Evolutionary conservation across 2,329 filamentous ascomycete species (phyloP), one percentile per base, ranked within the genome.

Genomic region (Aschersonia sp.): DNA sequence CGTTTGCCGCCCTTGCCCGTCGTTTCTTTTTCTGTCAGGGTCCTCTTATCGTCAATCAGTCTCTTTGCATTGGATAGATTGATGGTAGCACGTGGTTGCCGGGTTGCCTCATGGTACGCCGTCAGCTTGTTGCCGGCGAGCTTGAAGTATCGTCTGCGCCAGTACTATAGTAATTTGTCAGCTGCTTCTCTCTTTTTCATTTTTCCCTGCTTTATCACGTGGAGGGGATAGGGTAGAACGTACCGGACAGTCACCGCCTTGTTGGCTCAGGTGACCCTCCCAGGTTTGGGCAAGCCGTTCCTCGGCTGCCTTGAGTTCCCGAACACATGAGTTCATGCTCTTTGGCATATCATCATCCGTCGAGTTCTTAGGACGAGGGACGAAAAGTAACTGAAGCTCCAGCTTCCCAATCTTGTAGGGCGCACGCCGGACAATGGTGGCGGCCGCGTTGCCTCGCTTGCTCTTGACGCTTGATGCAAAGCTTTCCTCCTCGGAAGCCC

Each of bases 381-480:
- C 88, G 59, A 95, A 98, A 11, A 98, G 73, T 7, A 98, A 76
- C 68, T 98, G 92, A 40, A 98, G 72, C 62, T 95, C 87, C 47
- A 98, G 74, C 68, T 95, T 95, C 54, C 89, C 92, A 58, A 98
- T 81, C 66, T 90, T 87, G 70, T 98, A 98, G n/a, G 92, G 92
- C 10, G 92, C 90, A 46, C 84, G 80, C 49, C 92, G 83, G 41
- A 87, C 79, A 46, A 86, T 76, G 12, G 79, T 73, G 30, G 74
- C 76, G 12, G 79, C 73, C 30, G 74, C 76, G 53, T 76, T 80
- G 41, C 80, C 77, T 52, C 85, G 85, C 77, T 97, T 97, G 73
- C 87, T 95, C 75, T 94, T 94, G 52, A 95, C 84, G 64, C 87
- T 95, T 58, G 81, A 94, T 5, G 83, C 79, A 51, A 83, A 83